phyloP scores from a whole-genome alignment of 371 early-diverging fungal species.

The Coemansia linderi region DNA sequence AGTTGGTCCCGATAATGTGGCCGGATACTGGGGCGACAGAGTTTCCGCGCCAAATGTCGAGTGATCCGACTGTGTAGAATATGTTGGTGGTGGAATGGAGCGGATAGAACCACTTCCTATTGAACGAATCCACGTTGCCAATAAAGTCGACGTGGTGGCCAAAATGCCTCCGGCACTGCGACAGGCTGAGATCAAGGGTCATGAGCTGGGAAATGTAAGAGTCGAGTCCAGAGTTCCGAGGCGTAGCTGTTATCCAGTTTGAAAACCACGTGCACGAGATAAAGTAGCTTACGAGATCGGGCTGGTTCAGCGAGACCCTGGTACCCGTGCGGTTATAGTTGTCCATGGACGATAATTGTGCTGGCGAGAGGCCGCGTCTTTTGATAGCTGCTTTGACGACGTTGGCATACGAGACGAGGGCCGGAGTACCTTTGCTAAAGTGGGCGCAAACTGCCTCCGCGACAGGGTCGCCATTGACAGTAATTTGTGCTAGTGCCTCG shows the following conservation, averaged over 20 bases:
- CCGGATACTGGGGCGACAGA: constrained; percentile 4
- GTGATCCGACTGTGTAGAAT: constrained; percentile 16
- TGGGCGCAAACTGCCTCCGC: constrained; percentile 5
- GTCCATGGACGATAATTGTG: background rate
- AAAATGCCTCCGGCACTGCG: constrained; percentile 54
- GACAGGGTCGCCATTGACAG: background rate
- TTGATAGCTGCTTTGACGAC: background rate
- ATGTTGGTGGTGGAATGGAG: constrained; percentile 16
- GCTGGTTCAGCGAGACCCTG: constrained; percentile 20
- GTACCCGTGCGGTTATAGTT: constrained; percentile 9
- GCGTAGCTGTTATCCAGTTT: constrained; percentile 59
- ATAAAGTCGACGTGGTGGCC: constrained; percentile 47
- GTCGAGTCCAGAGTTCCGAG: constrained; percentile 13
- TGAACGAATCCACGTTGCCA: constrained; percentile 50
- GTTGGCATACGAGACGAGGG: background rate
- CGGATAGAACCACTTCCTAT: constrained; percentile 40
- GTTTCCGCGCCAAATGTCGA: constrained; percentile 24
- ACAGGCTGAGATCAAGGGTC: constrained; percentile 52
- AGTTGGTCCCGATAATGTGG: background rate
- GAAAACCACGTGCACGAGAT: constrained; percentile 68
- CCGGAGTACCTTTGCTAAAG: constrained; percentile 7
- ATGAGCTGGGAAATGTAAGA: constrained; percentile 52
- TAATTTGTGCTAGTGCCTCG: constrained; percentile 11
- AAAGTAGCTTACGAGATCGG: constrained; percentile 59
- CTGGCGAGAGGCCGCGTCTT: background rate